Evolutionary conservation across 1,284 basidiomycete genomes (phyloP).

Genomic region (Inonotus hispidus): DNA sequence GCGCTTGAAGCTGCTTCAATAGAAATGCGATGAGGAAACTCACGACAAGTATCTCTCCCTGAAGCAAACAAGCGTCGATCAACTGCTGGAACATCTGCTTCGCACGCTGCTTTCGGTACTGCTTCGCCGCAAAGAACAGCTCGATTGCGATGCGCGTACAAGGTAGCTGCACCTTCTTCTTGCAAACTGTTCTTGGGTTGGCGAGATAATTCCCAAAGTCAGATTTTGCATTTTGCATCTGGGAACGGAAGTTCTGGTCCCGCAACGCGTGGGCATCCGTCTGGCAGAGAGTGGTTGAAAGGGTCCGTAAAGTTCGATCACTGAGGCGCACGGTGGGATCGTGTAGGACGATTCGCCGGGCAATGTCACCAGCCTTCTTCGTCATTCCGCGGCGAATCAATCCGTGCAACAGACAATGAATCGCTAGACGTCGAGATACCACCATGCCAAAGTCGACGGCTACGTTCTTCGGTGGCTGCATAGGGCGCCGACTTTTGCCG

Average conservation of each 20-base stretch:
- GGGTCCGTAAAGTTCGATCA: conserved; percentile 18
- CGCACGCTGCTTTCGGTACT: conserved; percentile 48
- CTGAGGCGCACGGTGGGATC: conserved; percentile 45
- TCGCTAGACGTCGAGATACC: conserved; percentile 51
- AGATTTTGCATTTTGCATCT: conserved; percentile 5
- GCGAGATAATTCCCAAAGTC: conserved; percentile 16
- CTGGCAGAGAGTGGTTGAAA: neutral
- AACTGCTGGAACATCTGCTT: conserved; percentile 54
- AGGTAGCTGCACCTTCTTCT: conserved; percentile 28
- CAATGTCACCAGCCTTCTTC: conserved; percentile 43
- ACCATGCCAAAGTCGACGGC: conserved; percentile 43
- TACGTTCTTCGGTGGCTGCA: neutral
- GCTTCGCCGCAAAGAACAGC: conserved; percentile 49
- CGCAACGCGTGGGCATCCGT: neutral
- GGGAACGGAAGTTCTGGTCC: conserved; percentile 1
- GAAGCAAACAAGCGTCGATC: conserved; percentile 59
- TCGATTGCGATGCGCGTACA: conserved; percentile 45
- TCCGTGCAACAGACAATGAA: conserved; percentile 59
- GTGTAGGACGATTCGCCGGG: conserved; percentile 45
- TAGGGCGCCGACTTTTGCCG: neutral
- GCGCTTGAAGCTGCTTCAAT: conserved; percentile 56
- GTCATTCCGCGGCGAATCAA: conserved; percentile 47
- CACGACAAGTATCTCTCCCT: conserved; percentile 70
- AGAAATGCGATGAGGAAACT: conserved; percentile 62
- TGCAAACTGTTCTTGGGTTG: conserved; percentile 21